Conservation (phyloP, 2,329 filamentous ascomycete genomes). For the Fusarium circinatum region DNA sequence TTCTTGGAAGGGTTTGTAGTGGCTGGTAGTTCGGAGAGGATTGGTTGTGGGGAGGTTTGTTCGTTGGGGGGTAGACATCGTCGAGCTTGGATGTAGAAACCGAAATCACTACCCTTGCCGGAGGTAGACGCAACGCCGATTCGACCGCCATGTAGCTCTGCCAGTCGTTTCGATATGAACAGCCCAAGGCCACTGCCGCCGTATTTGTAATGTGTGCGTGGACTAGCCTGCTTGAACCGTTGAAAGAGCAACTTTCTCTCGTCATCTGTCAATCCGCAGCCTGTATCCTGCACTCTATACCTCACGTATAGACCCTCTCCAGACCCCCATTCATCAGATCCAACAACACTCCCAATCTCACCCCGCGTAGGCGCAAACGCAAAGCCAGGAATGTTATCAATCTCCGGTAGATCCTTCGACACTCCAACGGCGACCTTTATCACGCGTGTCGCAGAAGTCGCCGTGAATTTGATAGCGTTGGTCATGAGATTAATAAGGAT, state of each 20-base stretch:
- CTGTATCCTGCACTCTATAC: conserved; percentile 72
- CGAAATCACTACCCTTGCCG: conserved; percentile 69
- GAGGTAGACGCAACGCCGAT: conserved; percentile 70
- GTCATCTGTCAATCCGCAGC: conserved; percentile 68
- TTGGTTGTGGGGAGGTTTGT: conserved; percentile 11
- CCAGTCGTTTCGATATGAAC: conserved; percentile 72
- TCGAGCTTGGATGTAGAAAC: conserved; percentile 69
- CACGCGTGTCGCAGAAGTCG: conserved; percentile 37
- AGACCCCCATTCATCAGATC: conserved; percentile 46
- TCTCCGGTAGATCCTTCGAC: conserved; percentile 40
- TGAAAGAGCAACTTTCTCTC: conserved; percentile 75
- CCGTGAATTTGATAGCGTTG: conserved; percentile 83
- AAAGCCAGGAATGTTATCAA: neutral
- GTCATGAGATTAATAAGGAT: conserved; percentile 82
- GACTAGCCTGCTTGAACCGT: conserved; percentile 71
- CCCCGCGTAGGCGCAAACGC: conserved; percentile 9
- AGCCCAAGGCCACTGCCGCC: conserved; percentile 71
- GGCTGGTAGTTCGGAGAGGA: neutral
- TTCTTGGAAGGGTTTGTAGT: neutral
- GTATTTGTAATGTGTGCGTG: conserved; percentile 65
- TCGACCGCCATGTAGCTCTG: conserved; percentile 72
- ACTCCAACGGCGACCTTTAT: conserved; percentile 64
- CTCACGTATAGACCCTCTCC: conserved; percentile 50
- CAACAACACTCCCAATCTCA: conserved; percentile 16
- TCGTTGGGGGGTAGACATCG: conserved; percentile 48